Conservation (phyloP, 306 rosid species). For the Lithocarpus polystachyus region DNA sequence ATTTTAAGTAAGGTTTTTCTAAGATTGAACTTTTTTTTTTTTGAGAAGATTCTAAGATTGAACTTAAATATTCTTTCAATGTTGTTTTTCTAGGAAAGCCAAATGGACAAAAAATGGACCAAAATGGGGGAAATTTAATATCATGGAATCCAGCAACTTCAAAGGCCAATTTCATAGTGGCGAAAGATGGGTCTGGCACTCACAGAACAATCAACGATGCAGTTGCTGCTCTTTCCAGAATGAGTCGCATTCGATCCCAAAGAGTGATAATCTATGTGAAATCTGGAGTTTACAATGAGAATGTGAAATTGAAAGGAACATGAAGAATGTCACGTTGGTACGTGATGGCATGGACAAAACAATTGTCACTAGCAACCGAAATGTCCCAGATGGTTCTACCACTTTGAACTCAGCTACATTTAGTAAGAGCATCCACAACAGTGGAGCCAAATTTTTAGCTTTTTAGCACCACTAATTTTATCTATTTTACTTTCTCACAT, state of each 20-base stretch:
- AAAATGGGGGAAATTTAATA: slow-evolving; percentile 33
- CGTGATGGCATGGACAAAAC: slow-evolving; percentile 78
- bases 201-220: slow-evolving; percentile 49
- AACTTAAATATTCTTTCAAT: background rate
- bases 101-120: background rate
- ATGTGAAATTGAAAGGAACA: slow-evolving; percentile 39
- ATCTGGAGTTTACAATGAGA: slow-evolving; percentile 55
- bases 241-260: slow-evolving; percentile 22
- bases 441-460: too few species aligned
- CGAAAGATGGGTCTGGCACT: slow-evolving; percentile 60
- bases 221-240: slow-evolving; percentile 37
- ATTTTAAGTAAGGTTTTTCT: too few species aligned
- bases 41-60: too few species aligned
- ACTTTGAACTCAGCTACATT: slow-evolving; percentile 61
- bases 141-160: slow-evolving; percentile 45
- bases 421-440: too few species aligned
- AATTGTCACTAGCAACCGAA: slow-evolving; percentile 37
- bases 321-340: slow-evolving; percentile 56
- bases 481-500: too few species aligned
- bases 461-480: too few species aligned
- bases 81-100: slow-evolving; percentile 7
- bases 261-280: slow-evolving; percentile 48
- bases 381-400: slow-evolving; percentile 36
- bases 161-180: slow-evolving; percentile 46
- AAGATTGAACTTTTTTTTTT: too few species aligned